Percentiles rank a stretch among this genome's conserved stretches.
These are phyloP conservation scores for Fusarium coicis DNA, from an alignment of 2,329 filamentous ascomycete genomes.

Conservation along the genomic window DNA sequence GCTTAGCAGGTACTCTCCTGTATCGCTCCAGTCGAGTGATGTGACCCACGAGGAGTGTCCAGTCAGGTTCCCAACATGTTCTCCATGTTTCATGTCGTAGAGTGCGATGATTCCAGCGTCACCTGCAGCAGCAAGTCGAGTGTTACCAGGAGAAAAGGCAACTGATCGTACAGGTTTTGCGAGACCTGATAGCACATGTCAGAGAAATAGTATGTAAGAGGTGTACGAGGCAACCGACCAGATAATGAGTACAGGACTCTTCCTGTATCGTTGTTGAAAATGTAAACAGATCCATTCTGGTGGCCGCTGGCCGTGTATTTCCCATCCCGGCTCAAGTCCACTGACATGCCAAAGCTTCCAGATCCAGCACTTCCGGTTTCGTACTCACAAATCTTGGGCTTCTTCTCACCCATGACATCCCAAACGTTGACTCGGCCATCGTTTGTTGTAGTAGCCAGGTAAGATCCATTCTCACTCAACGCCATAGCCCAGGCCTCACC, in stretches of 20 bases:
- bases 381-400: conserved; percentile 79
- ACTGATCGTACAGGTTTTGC: conserved; percentile 87
- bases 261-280: conserved; percentile 93
- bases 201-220: neutral
- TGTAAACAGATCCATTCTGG: conserved; percentile 89
- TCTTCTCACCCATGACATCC: conserved; percentile 69
- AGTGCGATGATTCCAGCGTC: conserved; percentile 89
- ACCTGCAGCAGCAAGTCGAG: conserved; percentile 87
- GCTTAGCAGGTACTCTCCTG: conserved; percentile 89
- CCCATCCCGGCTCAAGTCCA: conserved; percentile 84
- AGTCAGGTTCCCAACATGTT: conserved; percentile 86
- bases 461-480: conserved; percentile 84
- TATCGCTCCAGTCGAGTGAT: conserved; percentile 91
- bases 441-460: conserved; percentile 86
- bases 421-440: conserved; percentile 92
- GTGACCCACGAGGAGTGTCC: conserved; percentile 90
- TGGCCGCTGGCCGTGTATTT: conserved; percentile 91
- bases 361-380: conserved; percentile 78
- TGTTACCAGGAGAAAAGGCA: conserved; percentile 87
- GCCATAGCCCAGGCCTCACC: conserved; percentile 89
- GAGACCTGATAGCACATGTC: conserved; percentile 66
- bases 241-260: conserved; percentile 87
- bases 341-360: conserved; percentile 88
- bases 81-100: conserved; percentile 91
- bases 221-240: conserved; percentile 59